These are phyloP conservation scores for Chytriomyces sp. DNA, from an alignment of 192 early-diverging fungal genomes.

Conservation along the genomic window DNA sequence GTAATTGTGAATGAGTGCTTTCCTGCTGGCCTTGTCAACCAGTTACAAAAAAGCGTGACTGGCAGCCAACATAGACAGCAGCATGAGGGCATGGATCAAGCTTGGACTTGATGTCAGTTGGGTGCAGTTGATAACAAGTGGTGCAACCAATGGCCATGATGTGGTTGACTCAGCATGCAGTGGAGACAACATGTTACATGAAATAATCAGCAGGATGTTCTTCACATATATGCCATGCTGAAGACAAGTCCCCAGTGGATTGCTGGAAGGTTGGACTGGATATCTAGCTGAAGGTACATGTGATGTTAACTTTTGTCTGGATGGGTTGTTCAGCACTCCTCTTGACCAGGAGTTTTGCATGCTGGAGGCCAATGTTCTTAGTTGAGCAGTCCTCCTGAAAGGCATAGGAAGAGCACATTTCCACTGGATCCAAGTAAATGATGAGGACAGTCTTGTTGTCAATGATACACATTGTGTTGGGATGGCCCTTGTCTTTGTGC, in stretches of 20 bases:
- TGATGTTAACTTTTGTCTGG: neutral
- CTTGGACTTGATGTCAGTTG: neutral
- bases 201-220: slow-evolving; percentile 1
- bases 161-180: neutral
- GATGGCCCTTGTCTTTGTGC: slow-evolving; percentile 12
- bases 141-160: neutral
- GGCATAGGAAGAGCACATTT: neutral
- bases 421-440: neutral
- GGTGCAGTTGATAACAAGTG: neutral
- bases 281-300: neutral
- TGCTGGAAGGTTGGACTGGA: neutral
- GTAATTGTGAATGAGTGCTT: no score
- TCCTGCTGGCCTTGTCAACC: neutral
- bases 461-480: neutral
- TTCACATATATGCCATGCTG: neutral
- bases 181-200: neutral
- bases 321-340: slow-evolving; percentile 9
- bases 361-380: slow-evolving; percentile 1
- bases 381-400: neutral
- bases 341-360: neutral
- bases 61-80: neutral
- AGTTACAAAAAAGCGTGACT: neutral
- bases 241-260: neutral
- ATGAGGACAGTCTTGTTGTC: neutral
- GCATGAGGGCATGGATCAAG: neutral